Conservation (phyloP, 2,329 filamentous ascomycete species). For the Pseudopyricularia cyperi region DNA sequence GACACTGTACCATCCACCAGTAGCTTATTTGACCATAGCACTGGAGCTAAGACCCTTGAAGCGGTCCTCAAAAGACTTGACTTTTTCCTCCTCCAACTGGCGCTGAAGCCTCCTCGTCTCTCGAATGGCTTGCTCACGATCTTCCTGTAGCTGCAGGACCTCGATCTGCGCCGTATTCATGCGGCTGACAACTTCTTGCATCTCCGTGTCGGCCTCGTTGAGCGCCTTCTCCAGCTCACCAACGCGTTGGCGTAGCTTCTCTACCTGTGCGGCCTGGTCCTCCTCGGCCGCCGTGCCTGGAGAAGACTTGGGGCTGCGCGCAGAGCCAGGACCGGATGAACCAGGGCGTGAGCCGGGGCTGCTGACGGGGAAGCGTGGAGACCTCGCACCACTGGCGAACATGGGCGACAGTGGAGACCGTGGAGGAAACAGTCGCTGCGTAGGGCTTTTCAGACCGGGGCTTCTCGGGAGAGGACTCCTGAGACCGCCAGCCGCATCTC, state of each 20-base stretch:
- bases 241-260: conserved; percentile 64
- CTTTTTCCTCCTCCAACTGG: conserved; percentile 51
- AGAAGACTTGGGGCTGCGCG: conserved; percentile 6
- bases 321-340: conserved; percentile 5
- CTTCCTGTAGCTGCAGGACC: conserved; percentile 64
- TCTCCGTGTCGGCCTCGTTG: conserved; percentile 61
- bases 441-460: conserved; percentile 24
- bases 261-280: conserved; percentile 60
- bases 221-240: conserved; percentile 75
- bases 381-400: conserved; percentile 32
- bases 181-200: conserved; percentile 69
- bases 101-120: conserved; percentile 58
- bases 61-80: conserved; percentile 33
- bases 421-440: conserved; percentile 29
- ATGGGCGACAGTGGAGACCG: conserved; percentile 51
- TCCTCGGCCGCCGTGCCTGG: conserved; percentile 33
- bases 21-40: not conserved
- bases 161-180: conserved; percentile 79
- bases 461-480: conserved; percentile 31
- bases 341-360: conserved; percentile 4
- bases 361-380: conserved; percentile 36
- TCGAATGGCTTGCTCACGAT: conserved; percentile 60
- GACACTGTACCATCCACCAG: no score
- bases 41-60: conserved; percentile 18
- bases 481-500: conserved; percentile 26